These are phyloP conservation scores for Ceratobasidium sp. DNA, from an alignment of 1,284 basidiomycete species.

Conservation along the genomic window DNA sequence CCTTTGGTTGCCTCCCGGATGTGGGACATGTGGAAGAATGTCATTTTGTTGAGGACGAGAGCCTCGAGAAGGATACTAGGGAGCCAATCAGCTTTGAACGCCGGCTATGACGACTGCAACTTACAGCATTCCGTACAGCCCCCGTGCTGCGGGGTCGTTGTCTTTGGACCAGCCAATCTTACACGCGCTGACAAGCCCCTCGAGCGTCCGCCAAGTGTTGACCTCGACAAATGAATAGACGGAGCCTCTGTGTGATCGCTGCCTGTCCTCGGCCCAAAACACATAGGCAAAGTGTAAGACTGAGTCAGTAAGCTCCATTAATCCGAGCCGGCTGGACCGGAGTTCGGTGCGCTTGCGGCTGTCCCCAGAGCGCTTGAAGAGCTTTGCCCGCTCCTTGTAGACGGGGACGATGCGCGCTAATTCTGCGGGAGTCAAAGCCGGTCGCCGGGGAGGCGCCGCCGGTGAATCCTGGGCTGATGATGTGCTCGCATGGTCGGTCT, in stretches of 20 bases:
- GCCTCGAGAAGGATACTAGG: conserved; percentile 19
- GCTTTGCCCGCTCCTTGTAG: conserved; percentile 39
- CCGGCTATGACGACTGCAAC: not conserved
- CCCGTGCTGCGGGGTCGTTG: conserved; percentile 28
- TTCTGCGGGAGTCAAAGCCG: conserved; percentile 24
- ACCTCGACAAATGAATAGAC: conserved; percentile 3
- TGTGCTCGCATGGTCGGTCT: conserved; percentile 10
- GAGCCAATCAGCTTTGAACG: not conserved
- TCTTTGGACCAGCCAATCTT: conserved; percentile 36
- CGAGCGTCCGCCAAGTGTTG: conserved; percentile 29
- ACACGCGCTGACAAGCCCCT: conserved; percentile 32
- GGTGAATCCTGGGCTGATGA: conserved; percentile 8
- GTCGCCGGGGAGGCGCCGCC: conserved; percentile 30
- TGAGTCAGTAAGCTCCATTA: conserved; percentile 39
- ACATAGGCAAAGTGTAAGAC: conserved; percentile 41
- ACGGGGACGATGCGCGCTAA: conserved; percentile 23
- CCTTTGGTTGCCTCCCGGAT: conserved; percentile 22
- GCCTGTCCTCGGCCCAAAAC: conserved; percentile 39
- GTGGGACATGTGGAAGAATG: conserved; percentile 14
- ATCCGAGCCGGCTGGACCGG: conserved; percentile 22
- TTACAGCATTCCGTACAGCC: conserved; percentile 31
- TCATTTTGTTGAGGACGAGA: conserved; percentile 26
- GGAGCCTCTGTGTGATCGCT: not conserved
- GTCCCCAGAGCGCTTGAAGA: conserved; percentile 40
- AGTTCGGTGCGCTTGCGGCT: conserved; percentile 33